Evolutionary conservation across 805 yeast species (phyloP).

Genomic region (Candida silvicultrix): DNA sequence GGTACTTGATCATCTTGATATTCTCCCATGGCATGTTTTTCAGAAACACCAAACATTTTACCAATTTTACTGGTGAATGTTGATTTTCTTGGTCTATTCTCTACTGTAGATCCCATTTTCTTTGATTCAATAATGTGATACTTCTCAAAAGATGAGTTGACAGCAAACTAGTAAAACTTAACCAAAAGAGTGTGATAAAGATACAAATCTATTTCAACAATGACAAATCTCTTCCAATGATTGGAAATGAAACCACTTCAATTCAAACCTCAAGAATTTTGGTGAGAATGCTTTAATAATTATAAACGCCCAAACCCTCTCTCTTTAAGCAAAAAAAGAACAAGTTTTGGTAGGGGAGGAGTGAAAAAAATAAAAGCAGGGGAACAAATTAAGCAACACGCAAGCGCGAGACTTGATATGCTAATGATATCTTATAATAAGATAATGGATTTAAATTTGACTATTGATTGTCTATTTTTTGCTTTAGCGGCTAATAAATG

Average conservation of each 20-base stretch:
- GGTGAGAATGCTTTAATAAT: too few species aligned
- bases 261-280: too few species aligned
- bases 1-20: background rate
- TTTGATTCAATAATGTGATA: background rate
- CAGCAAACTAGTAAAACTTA: too few species aligned
- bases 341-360: background rate
- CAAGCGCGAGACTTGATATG: background rate
- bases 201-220: too few species aligned
- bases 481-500: too few species aligned
- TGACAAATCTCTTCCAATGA: too few species aligned
- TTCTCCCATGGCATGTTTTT: background rate
- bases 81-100: conserved; percentile 20
- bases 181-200: too few species aligned
- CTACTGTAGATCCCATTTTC: conserved; percentile 7
- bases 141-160: too few species aligned
- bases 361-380: too few species aligned
- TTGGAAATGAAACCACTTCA: too few species aligned
- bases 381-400: background rate
- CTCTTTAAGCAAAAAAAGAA: too few species aligned
- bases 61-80: conserved; percentile 24
- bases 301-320: too few species aligned
- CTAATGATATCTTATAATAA: background rate
- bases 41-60: conserved; percentile 20
- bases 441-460: background rate
- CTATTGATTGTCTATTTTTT: background rate